Conservation (phyloP, 768 basidiomycete genomes). For the Phanerodontia chrysosporium region DNA sequence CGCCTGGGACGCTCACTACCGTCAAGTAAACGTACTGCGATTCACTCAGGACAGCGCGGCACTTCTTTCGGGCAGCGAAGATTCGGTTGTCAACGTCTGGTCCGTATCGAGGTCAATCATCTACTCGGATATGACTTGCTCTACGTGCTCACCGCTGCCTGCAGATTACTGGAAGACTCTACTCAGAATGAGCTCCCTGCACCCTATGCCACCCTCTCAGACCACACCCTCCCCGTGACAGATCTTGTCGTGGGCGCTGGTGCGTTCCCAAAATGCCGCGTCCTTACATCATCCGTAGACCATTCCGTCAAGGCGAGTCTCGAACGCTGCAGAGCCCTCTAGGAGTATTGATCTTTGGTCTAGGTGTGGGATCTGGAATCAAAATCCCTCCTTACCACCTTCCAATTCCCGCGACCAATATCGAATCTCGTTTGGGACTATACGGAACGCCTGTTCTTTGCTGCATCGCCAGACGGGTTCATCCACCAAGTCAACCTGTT, state of each 20-base stretch:
- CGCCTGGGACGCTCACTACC: conserved; percentile 95
- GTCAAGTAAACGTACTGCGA: conserved; percentile 73
- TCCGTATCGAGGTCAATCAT: conserved; percentile 67
- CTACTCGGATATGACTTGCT: not conserved
- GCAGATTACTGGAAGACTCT: conserved; percentile 72
- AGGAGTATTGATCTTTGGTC: conserved; percentile 7
- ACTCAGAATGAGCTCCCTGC: conserved; percentile 70
- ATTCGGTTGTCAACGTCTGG: conserved; percentile 89
- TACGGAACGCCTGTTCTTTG: conserved; percentile 88
- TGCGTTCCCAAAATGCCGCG: conserved; percentile 67
- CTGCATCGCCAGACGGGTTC: conserved; percentile 69
- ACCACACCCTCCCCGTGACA: conserved; percentile 89
- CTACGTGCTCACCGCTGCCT: not conserved
- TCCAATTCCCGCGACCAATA: conserved; percentile 79
- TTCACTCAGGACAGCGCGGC: conserved; percentile 82
- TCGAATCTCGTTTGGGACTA: conserved; percentile 69
- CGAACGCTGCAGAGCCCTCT: not conserved
- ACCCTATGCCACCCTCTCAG: conserved; percentile 76
- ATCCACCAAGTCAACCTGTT: conserved; percentile 81
- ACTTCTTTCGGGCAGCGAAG: conserved; percentile 84
- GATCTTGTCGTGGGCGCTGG: conserved; percentile 81
- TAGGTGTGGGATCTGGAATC: conserved; percentile 83
- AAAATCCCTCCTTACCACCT: conserved; percentile 75
- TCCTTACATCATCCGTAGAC: conserved; percentile 81
- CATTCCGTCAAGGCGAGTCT: conserved; percentile 81